These are phyloP conservation scores for Populus euphratica DNA, from an alignment of 345 rosid genomes.

Conservation along the genomic window DNA sequence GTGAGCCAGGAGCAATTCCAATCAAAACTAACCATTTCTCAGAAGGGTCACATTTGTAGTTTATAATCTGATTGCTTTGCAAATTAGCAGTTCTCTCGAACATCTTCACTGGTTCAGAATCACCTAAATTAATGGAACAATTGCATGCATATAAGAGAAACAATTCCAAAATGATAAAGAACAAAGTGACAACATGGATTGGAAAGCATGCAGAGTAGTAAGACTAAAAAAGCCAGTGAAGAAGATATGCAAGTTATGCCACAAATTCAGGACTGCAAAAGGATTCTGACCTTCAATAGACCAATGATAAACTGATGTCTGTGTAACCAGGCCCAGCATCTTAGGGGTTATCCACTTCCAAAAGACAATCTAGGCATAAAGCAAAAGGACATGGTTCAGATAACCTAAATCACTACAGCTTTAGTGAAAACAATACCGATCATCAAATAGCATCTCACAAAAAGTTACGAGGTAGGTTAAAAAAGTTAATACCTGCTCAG, in stretches of 20 bases:
- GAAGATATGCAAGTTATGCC: not conserved
- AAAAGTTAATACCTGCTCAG: constrained; percentile 69
- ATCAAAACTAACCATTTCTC: constrained; percentile 98
- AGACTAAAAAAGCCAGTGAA: not conserved
- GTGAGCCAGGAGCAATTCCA: constrained; percentile 97
- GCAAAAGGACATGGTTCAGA: not conserved
- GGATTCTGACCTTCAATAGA: constrained; percentile 73
- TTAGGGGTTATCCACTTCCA: constrained; percentile 98
- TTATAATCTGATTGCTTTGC: constrained; percentile 89
- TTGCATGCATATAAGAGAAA: not conserved
- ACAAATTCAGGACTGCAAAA: not conserved
- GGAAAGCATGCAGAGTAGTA: not conserved
- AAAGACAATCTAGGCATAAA: constrained; percentile 64
- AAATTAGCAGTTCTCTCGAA: constrained; percentile 95
- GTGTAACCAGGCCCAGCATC: constrained; percentile 93
- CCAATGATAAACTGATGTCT: constrained; percentile 91
- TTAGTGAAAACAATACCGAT: not conserved
- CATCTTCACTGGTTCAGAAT: constrained; percentile 92
- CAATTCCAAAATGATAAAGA: not conserved
- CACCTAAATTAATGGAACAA: constrained; percentile 44
- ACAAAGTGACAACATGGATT: not conserved
- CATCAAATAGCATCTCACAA: not conserved
- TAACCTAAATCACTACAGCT: not conserved
- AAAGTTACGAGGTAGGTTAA: not conserved
- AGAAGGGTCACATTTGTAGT: constrained; percentile 85